These are phyloP conservation scores for Quaeritorhiza haematococci DNA, from an alignment of 371 early-diverging fungal species.

Conservation along the genomic window DNA sequence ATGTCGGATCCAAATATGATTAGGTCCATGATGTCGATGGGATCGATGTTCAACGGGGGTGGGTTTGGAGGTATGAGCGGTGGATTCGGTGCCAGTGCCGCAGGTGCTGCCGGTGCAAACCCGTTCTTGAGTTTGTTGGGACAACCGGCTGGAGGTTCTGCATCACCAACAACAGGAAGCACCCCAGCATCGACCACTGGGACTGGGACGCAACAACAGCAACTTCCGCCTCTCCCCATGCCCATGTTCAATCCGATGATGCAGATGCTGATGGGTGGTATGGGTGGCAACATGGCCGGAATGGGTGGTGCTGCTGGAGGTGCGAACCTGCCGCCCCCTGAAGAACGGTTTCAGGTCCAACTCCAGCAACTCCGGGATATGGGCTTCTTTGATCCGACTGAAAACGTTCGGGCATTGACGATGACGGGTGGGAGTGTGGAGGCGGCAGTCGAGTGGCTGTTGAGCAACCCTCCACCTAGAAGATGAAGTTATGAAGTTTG, in stretches of 20 bases:
- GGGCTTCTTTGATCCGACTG: constrained; percentile 73
- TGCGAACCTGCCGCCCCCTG: constrained; percentile 48
- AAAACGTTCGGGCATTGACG: constrained; percentile 84
- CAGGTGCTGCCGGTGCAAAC: constrained; percentile 7
- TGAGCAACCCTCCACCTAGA: constrained; percentile 45
- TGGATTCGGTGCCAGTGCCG: constrained; percentile 39
- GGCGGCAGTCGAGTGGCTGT: constrained; percentile 86
- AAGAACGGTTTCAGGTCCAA: constrained; percentile 86
- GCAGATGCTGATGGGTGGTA: constrained; percentile 35
- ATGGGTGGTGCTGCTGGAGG: constrained; percentile 7
- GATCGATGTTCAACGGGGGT: constrained; percentile 32
- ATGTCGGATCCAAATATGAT: constrained; percentile 79
- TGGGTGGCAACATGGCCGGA: constrained; percentile 6
- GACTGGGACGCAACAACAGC: constrained; percentile 15
- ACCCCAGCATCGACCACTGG: constrained; percentile 6
- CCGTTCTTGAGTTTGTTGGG: not conserved
- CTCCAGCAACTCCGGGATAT: constrained; percentile 91
- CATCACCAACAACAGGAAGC: not conserved
- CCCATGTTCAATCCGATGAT: constrained; percentile 34
- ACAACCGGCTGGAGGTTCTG: not conserved
- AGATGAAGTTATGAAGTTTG: too few relatives aligned
- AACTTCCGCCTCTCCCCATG: constrained; percentile 31
- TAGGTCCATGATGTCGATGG: constrained; percentile 73
- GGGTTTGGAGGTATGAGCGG: constrained; percentile 25
- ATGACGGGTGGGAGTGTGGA: constrained; percentile 86